A percentile compares a stretch with the other conserved stretches of the same genome.
These are phyloP conservation scores for Phaeotremella skinneri DNA, from an alignment of 768 basidiomycete species.

Conservation along the genomic window DNA sequence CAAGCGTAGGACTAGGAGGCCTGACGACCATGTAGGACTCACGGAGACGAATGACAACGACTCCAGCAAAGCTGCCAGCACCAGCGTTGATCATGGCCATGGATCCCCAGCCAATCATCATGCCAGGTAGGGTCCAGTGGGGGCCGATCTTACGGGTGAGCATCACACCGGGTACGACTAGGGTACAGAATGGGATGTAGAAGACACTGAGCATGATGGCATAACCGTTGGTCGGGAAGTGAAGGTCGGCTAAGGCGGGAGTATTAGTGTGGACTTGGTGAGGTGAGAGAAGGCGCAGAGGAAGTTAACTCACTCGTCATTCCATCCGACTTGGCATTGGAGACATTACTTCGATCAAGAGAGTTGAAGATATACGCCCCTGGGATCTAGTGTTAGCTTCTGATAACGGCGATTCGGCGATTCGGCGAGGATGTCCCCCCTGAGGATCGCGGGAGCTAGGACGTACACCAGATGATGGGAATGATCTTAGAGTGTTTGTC, in stretches of 20 bases:
- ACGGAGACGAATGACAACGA: conserved; percentile 24
- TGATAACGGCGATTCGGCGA: no score
- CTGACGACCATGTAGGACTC: background rate
- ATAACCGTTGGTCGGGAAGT: conserved; percentile 31
- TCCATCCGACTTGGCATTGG: conserved; percentile 32
- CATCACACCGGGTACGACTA: conserved; percentile 28
- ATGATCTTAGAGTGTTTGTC: conserved; percentile 7
- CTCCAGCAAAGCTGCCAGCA: conserved; percentile 22
- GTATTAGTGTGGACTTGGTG: conserved; percentile 1
- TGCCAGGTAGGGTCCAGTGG: conserved; percentile 25
- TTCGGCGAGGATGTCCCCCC: background rate
- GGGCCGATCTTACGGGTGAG: conserved; percentile 31
- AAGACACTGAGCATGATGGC: conserved; percentile 28
- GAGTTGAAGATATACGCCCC: conserved; percentile 21
- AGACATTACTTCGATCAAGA: conserved; percentile 20
- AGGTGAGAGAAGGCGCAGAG: background rate
- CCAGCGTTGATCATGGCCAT: conserved; percentile 34
- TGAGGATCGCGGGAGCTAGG: background rate
- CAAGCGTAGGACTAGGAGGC: background rate
- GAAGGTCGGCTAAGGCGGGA: conserved; percentile 20
- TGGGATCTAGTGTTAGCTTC: background rate
- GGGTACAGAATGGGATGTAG: conserved; percentile 22
- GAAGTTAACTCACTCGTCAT: conserved; percentile 16
- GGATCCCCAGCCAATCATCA: conserved; percentile 27
- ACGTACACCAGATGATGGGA: conserved; percentile 22